Evolutionary conservation across 139 green algal genomes (phyloP), one percentile per base, ranked within the genome.

Genomic region (Micractinium sp.): DNA sequence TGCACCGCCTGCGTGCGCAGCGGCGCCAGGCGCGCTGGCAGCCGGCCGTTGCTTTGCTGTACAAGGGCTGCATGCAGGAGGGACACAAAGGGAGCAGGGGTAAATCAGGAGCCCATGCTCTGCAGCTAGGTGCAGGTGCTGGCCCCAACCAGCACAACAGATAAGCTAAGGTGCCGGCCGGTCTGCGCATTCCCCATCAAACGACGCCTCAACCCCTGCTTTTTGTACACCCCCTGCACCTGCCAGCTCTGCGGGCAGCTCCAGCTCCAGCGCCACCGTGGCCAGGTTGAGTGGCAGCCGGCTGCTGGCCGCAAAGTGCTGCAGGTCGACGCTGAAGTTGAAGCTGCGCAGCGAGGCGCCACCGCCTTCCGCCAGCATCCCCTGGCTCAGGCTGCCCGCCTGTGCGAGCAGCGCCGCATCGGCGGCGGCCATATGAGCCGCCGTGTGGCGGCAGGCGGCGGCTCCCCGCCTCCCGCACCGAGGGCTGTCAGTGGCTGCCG

Each of bases 1-100:
- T 83, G 36, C 66, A 90, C 87, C 39, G 89, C 67, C 35, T 83
- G 71, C 16, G 82, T 93, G 74, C 90, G 88, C 78, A 93, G 76
- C 27, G 85, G 81, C 22, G 81, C 85, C n/a, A 90, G 69, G 25
- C 81, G 47, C 33, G 80, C 33, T 29, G 87, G 87, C 81, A 90
- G 53, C 20, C 81, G 80, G 31, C 80, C 81, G 36, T 77, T 84
- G 41, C 87, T 89, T 2, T 75, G 33, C 27, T 85, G 80, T 14
- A 91, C 90, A 2, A 90, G 41, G 63, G 19, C 38, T 83, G 80
- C 73, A 87, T 53, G 79, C 14, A 36, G 36, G 16, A 14, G 19
- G 75, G 15, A 9, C 20, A 22, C 19, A 20, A n/a, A 35, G 20
- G 36, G 19, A 82, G 63, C 20, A 71, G 20, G 63, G 25, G 67